Evolutionary conservation across 1,139 yeast species (phyloP).

Genomic region (Yamadazyma friedrichii): DNA sequence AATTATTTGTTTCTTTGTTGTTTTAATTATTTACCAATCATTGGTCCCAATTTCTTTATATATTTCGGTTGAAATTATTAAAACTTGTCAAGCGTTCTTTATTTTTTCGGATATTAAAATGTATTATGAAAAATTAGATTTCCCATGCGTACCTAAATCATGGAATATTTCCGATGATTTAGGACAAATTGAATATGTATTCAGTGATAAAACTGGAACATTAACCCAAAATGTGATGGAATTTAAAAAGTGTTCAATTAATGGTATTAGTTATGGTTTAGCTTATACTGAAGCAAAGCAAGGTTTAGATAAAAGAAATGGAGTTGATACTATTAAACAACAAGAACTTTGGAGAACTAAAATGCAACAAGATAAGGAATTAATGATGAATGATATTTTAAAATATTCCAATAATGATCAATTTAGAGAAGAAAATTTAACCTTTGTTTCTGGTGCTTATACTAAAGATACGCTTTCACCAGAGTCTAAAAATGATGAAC

Average conservation of each 20-base stretch:
- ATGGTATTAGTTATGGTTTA: slow-evolving; percentile 84
- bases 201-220: slow-evolving; percentile 97
- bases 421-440: slow-evolving; percentile 61
- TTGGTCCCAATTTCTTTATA: slow-evolving; percentile 93
- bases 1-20: slow-evolving; percentile 81
- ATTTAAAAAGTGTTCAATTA: slow-evolving; percentile 87
- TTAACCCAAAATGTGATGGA: slow-evolving; percentile 97
- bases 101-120: slow-evolving; percentile 84
- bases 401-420: slow-evolving; percentile 54
- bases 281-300: slow-evolving; percentile 96
- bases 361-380: slow-evolving; percentile 60
- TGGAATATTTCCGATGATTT: slow-evolving; percentile 98
- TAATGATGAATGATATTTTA: slow-evolving; percentile 60
- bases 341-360: slow-evolving; percentile 58
- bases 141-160: slow-evolving; percentile 93
- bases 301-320: slow-evolving; percentile 86
- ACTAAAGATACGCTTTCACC: slow-evolving; percentile 35
- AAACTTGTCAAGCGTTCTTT: slow-evolving; percentile 91
- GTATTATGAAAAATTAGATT: slow-evolving; percentile 83
- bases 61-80: slow-evolving; percentile 91
- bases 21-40: slow-evolving; percentile 84
- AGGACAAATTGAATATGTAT: slow-evolving; percentile 94
- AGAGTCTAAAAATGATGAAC: slow-evolving; percentile 42
- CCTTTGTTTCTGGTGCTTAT: slow-evolving; percentile 73
- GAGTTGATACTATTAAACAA: slow-evolving; percentile 74